Evolutionary conservation across 192 early-diverging fungal species (phyloP).

Genomic region (Rhizophagus clarus): DNA sequence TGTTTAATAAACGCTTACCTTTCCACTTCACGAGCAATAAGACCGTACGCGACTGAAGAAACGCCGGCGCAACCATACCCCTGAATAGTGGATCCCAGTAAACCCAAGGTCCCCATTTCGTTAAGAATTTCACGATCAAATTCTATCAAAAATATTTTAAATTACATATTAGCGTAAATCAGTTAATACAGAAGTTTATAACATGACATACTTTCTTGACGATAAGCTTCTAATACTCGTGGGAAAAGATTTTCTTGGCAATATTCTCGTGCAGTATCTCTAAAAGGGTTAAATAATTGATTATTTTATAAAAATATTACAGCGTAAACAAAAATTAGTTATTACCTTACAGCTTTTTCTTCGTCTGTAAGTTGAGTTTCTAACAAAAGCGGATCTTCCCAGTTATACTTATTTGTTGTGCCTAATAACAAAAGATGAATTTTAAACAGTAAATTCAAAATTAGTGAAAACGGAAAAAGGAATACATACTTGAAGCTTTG

Average conservation of each 20-base stretch:
- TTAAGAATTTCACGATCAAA: slow-evolving; percentile 90
- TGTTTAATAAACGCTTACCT: slow-evolving; percentile 42
- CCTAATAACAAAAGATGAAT: background rate
- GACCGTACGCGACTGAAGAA: slow-evolving; percentile 94
- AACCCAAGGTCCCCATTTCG: slow-evolving; percentile 92
- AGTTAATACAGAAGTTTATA: background rate
- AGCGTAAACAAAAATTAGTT: background rate
- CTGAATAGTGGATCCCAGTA: slow-evolving; percentile 92
- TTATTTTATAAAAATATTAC: background rate
- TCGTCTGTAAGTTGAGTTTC: slow-evolving; percentile 89
- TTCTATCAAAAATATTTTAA: slow-evolving; percentile 42
- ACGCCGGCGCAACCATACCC: slow-evolving; percentile 98
- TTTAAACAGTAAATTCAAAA: background rate
- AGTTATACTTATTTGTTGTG: slow-evolving; percentile 65
- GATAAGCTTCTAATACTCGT: slow-evolving; percentile 81
- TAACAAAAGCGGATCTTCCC: slow-evolving; percentile 84
- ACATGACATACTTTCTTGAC: slow-evolving; percentile 71
- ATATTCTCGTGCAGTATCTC: slow-evolving; percentile 84
- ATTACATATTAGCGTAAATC: background rate
- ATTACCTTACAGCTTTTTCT: slow-evolving; percentile 67
- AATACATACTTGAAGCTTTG: background rate
- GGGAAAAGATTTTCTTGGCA: slow-evolving; percentile 88
- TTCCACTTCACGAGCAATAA: slow-evolving; percentile 97
- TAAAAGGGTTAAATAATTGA: slow-evolving; percentile 36
- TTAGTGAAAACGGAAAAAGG: background rate